Percentiles rank a stretch among this genome's conserved stretches.
Evolutionary conservation across 2,329 filamentous ascomycete species (phyloP).

Genomic region (Dothidotthia symphoricarpi): DNA sequence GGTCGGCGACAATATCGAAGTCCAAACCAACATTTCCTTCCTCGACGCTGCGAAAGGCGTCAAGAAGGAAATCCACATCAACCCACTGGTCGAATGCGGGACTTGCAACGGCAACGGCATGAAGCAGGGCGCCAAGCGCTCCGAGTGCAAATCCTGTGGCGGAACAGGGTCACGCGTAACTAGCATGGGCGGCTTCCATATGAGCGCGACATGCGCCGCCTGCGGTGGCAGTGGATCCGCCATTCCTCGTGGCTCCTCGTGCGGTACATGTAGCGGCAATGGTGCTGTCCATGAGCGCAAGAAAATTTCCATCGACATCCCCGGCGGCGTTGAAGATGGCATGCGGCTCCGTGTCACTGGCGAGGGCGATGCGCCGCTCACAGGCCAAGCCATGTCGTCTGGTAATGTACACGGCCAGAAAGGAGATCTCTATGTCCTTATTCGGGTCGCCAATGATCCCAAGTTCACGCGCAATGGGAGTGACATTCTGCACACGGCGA

Average conservation of each 20-base stretch:
- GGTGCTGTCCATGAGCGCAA: slow-evolving; percentile 81
- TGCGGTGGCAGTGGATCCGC: slow-evolving; percentile 77
- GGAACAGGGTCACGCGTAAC: slow-evolving; percentile 86
- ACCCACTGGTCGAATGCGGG: slow-evolving; percentile 75
- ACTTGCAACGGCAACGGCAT: slow-evolving; percentile 82
- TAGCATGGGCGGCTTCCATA: slow-evolving; percentile 92
- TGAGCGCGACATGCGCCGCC: slow-evolving; percentile 81
- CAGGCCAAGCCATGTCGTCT: slow-evolving; percentile 65
- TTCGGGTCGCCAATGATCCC: slow-evolving; percentile 82
- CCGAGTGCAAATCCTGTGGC: slow-evolving; percentile 74
- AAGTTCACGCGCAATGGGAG: slow-evolving; percentile 86
- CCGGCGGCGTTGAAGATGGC: slow-evolving; percentile 91
- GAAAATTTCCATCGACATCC: slow-evolving; percentile 86
- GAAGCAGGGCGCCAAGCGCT: slow-evolving; percentile 73
- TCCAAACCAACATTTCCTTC: slow-evolving; percentile 89
- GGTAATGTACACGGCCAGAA: slow-evolving; percentile 61
- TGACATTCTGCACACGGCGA: slow-evolving; percentile 89
- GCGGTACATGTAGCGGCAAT: slow-evolving; percentile 73
- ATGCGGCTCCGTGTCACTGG: slow-evolving; percentile 85
- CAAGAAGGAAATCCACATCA: slow-evolving; percentile 82
- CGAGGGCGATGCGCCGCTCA: slow-evolving; percentile 82
- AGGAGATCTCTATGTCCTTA: slow-evolving; percentile 88
- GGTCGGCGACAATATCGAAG: slow-evolving; percentile 94
- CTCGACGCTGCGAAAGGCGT: slow-evolving; percentile 94
- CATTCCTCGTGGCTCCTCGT: slow-evolving; percentile 78